These are phyloP conservation scores for Pisolithus sp. DNA, from an alignment of 768 basidiomycete species.

Conservation along the genomic window DNA sequence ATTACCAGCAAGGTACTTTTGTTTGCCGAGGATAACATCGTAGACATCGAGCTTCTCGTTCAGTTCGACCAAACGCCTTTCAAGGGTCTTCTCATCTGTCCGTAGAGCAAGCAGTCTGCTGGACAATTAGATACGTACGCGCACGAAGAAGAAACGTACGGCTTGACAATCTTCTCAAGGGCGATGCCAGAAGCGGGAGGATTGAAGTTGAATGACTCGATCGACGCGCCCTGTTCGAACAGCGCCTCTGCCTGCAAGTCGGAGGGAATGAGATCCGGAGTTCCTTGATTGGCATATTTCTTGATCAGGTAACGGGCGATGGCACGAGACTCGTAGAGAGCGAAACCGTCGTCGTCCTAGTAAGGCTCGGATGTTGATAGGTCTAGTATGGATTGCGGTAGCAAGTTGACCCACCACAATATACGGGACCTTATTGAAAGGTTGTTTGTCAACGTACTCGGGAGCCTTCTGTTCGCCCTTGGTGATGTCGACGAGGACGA, in stretches of 20 bases:
- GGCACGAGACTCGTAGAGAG: constrained; percentile 44
- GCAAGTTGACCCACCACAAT: constrained; percentile 20
- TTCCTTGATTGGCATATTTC: constrained; percentile 41
- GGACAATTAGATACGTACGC: neutral
- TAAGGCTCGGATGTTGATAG: constrained; percentile 4
- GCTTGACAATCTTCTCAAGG: constrained; percentile 47
- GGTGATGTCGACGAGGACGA: constrained; percentile 37
- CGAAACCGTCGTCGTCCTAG: constrained; percentile 60
- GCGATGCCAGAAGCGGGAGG: constrained; percentile 31
- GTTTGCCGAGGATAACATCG: constrained; percentile 47
- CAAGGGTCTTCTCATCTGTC: constrained; percentile 19
- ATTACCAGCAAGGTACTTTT: constrained; percentile 51
- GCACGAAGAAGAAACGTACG: constrained; percentile 25
- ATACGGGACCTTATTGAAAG: constrained; percentile 49
- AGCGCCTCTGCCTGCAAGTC: constrained; percentile 26
- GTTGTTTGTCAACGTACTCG: constrained; percentile 43
- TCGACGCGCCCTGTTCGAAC: constrained; percentile 30
- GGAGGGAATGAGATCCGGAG: constrained; percentile 40
- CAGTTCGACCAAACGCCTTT: constrained; percentile 12
- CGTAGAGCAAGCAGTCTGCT: constrained; percentile 12
- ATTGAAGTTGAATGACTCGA: constrained; percentile 51
- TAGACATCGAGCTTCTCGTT: constrained; percentile 42
- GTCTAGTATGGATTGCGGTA: too few species aligned
- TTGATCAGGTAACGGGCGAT: constrained; percentile 39
- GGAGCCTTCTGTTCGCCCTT: constrained; percentile 42